A percentile compares a stretch with the other conserved stretches of the same genome.
These are phyloP conservation scores for Bryoglossum gracile DNA, from an alignment of 495 filamentous ascomycete species.

Conservation along the genomic window DNA sequence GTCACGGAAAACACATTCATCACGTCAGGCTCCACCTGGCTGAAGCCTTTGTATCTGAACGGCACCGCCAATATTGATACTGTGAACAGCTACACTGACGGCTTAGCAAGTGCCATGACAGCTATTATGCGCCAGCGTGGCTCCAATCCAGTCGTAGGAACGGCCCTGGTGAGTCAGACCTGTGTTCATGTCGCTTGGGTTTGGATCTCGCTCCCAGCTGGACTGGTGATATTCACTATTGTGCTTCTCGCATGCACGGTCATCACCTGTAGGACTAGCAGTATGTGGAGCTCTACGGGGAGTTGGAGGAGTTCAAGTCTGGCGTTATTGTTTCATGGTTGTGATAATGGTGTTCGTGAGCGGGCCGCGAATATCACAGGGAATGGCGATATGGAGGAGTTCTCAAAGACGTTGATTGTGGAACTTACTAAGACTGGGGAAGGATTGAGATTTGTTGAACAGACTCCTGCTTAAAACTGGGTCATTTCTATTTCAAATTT, in stretches of 20 bases:
- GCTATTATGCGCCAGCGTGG: background rate
- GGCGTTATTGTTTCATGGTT: background rate
- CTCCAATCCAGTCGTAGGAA: background rate
- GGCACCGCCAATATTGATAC: background rate
- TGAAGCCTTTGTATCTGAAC: background rate
- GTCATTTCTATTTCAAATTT: background rate
- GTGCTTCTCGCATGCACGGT: background rate
- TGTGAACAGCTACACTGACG: background rate
- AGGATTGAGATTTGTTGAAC: background rate
- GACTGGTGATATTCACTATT: too few relatives aligned
- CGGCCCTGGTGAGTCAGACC: background rate
- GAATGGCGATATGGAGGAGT: background rate
- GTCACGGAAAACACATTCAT: background rate
- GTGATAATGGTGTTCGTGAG: background rate
- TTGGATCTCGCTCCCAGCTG: too few relatives aligned
- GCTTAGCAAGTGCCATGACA: background rate
- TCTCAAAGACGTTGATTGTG: background rate
- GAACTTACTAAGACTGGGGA: background rate
- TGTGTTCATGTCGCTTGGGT: too few relatives aligned
- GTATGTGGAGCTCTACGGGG: conserved; percentile 1
- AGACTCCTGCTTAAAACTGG: background rate
- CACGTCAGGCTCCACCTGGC: background rate
- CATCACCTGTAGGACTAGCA: background rate
- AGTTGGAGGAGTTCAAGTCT: background rate
- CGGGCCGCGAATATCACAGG: background rate